Base-by-base conservation (phyloP, 176 grass and related monocot species). In the Echinochloa phyllopogon region DNA sequence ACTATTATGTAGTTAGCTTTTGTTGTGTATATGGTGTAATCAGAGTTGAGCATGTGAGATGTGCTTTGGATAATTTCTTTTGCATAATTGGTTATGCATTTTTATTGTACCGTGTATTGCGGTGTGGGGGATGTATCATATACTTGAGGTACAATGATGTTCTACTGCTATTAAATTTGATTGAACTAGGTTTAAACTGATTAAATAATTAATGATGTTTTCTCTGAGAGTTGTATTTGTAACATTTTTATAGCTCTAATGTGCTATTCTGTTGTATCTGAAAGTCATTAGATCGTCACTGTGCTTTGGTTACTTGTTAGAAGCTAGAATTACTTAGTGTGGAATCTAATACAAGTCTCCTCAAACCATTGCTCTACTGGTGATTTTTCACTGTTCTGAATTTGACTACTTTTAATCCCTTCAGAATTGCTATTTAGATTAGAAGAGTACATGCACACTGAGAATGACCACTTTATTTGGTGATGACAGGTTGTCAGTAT, bases 401-500 rank as follows among this genome's bases (percentile, higher is more conserved):
- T 29, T 10, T 29, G 8, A 40, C 10, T 73, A 50, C 51, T 51
- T 76, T 0, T 45, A 65, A 17, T 23, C 52, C 27, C 18, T 33
- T 14, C 18, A 27, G 24, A 33, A 77, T 53, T 4, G 13, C 74
- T 29, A 43, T 72, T 75, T 81, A 69, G 24, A 51, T 81, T 74
- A 65, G 33, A 50, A 37, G 16, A 20, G 23, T 2, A 17, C 15
- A 53, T 38, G 21, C 58, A 56, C 52, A 56, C 24, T n/a, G 3
- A 56, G 49, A 33, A 57, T 86, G 72, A 74, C 14, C 55, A 36
- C 44, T 82, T 78, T 70, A 57, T 66, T 85, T 66, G 65, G 57
- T 72, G 79, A 77, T 77, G 56, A 50, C 89, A 98, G 91, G 83
- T 88, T 51, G 83, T 72, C 69, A 66, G 87, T 45, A 73, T 33